A percentile compares a stretch with the other conserved stretches of the same genome.
phyloP scores from a whole-genome alignment of 805 yeast species.

The Metschnikowia kunwiensis region DNA sequence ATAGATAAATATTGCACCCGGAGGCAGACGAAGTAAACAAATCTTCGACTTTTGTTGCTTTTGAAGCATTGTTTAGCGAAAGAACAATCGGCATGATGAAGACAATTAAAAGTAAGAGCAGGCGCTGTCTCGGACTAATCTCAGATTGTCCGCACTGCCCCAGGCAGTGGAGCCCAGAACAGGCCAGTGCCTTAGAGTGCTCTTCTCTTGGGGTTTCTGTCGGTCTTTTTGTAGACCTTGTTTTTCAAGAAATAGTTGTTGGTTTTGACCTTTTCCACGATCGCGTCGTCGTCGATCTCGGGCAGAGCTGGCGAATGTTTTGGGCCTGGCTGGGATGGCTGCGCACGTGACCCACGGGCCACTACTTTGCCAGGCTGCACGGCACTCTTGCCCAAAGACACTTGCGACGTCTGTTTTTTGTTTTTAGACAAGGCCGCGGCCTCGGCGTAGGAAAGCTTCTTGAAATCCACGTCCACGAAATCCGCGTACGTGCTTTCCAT shows the following conservation, averaged over 20 bases:
- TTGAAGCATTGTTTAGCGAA: too few relatives aligned
- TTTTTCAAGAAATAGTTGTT: constrained; percentile 22
- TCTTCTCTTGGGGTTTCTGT: constrained; percentile 13
- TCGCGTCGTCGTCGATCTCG: constrained; percentile 11
- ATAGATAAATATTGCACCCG: neutral
- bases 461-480: constrained; percentile 35
- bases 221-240: constrained; percentile 17
- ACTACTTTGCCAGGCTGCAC: neutral
- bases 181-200: neutral
- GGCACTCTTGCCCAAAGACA: neutral
- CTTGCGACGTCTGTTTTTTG: constrained; percentile 21
- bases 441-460: constrained; percentile 43
- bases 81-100: too few relatives aligned
- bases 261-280: constrained; percentile 18
- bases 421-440: constrained; percentile 33
- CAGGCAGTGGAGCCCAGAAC: neutral
- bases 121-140: constrained; percentile 1
- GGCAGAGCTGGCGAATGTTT: constrained; percentile 2
- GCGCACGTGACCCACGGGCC: neutral
- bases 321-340: too few relatives aligned
- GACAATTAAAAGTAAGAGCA: neutral
- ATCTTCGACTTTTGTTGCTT: too few relatives aligned
- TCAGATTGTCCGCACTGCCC: constrained; percentile 3
- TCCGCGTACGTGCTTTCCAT: constrained; percentile 34
- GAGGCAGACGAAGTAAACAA: too few relatives aligned